A percentile compares a stretch with the other conserved stretches of the same genome.
These are phyloP conservation scores for Trichoderma erinaceum DNA, from an alignment of 495 filamentous ascomycete species.

Conservation along the genomic window DNA sequence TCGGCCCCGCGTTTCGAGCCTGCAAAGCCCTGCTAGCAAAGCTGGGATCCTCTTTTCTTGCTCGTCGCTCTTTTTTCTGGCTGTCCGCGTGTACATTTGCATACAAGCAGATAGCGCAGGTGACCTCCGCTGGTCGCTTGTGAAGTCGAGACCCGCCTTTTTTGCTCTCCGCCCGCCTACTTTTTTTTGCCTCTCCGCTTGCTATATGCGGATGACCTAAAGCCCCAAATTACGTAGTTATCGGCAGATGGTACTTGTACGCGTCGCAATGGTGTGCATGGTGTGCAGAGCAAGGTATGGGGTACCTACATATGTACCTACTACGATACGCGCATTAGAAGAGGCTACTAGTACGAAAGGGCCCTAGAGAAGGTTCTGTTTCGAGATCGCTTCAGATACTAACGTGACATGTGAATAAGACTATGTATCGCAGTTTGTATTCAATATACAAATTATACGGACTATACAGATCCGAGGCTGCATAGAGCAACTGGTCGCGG, in stretches of 20 bases:
- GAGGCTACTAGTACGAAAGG: not conserved
- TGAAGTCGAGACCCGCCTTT: not conserved
- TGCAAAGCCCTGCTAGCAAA: not conserved
- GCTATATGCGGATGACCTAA: not conserved
- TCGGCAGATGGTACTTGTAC: not conserved
- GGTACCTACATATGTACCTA: not conserved
- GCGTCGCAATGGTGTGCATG: not conserved
- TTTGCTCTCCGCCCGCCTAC: not conserved
- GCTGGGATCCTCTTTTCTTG: not conserved
- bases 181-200: not conserved
- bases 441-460: too few species aligned
- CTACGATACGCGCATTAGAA: not conserved
- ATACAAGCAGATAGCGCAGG: not conserved
- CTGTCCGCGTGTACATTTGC: conserved; percentile 9
- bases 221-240: not conserved
- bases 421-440: too few species aligned
- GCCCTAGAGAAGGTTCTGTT: too few species aligned
- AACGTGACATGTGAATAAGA: too few species aligned
- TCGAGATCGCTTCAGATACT: too few species aligned
- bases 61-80: not conserved
- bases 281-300: not conserved
- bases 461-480: too few species aligned
- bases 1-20: conserved; percentile 3
- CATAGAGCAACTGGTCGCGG: too few species aligned
- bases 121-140: not conserved